Conservation (phyloP, 371 early-diverging fungal species). For the Edhazardia aedis region DNA sequence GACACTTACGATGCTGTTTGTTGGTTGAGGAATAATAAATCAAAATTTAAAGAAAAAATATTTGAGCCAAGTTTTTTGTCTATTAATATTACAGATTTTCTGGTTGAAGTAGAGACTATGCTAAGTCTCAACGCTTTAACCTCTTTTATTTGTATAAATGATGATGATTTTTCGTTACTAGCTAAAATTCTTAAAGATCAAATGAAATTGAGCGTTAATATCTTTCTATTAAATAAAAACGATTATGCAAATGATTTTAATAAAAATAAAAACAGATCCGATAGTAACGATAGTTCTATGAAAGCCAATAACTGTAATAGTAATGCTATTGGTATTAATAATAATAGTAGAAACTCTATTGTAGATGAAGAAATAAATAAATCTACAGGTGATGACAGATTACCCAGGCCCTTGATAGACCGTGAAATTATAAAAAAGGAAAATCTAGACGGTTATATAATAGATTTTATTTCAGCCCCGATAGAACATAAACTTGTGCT, state of each 20-base stretch:
- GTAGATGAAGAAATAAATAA: not conserved
- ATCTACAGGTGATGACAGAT: too few species aligned
- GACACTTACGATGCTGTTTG: constrained; percentile 44
- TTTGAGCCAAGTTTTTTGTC: constrained; percentile 40
- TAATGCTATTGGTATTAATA: too few species aligned
- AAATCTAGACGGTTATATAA: constrained; percentile 32
- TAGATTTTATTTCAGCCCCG: constrained; percentile 39
- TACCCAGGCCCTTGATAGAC: not conserved
- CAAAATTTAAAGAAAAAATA: constrained; percentile 33
- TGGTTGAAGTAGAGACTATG: constrained; percentile 37
- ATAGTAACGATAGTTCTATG: too few species aligned
- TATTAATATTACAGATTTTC: constrained; percentile 26
- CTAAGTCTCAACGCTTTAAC: constrained; percentile 37
- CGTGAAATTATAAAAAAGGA: constrained; percentile 7
- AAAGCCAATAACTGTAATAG: too few species aligned
- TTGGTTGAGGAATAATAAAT: constrained; percentile 33
- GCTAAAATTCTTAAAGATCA: constrained; percentile 40
- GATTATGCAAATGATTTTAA: not conserved
- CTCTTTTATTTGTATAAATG: constrained; percentile 40
- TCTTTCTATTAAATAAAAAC: constrained; percentile 17
- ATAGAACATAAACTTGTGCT: constrained; percentile 32
- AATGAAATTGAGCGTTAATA: constrained; percentile 35
- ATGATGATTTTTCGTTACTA: constrained; percentile 34
- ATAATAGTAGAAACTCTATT: not conserved
- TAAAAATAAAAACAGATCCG: too few species aligned